A percentile compares a stretch with the other conserved stretches of the same genome.
These are phyloP conservation scores for Coemansia sp. DNA, from an alignment of 192 early-diverging fungal species.

Conservation along the genomic window DNA sequence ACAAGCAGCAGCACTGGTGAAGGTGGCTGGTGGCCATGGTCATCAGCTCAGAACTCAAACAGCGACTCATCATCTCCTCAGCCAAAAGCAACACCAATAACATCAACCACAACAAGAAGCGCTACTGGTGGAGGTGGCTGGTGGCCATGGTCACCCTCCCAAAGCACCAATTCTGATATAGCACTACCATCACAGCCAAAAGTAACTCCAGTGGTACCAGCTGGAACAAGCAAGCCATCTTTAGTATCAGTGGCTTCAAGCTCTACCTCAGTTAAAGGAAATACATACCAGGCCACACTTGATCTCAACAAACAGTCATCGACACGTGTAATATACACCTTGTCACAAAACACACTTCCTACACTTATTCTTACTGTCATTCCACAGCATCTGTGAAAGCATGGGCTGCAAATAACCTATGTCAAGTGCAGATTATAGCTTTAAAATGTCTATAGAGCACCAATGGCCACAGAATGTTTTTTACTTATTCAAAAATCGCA, in stretches of 20 bases:
- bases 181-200: not conserved
- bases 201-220: not conserved
- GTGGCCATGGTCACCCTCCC: not conserved
- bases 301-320: constrained; percentile 14
- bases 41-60: not conserved
- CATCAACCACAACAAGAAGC: no score
- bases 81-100: no score
- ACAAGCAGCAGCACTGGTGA: not conserved
- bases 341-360: not conserved
- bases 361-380: constrained; percentile 20
- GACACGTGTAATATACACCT: constrained; percentile 8
- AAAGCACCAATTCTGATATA: not conserved
- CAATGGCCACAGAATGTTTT: not conserved
- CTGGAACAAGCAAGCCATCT: not conserved
- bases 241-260: not conserved
- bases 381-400: not conserved
- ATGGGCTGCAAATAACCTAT: not conserved
- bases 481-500: not conserved
- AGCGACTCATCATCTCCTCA: no score
- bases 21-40: not conserved
- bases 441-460: no score
- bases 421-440: no score
- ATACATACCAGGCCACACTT: constrained; percentile 11
- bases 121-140: not conserved
- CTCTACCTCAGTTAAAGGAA: not conserved